Evolutionary conservation across 78 protist genomes (phyloP).

Genomic region (Acrasis kona): DNA sequence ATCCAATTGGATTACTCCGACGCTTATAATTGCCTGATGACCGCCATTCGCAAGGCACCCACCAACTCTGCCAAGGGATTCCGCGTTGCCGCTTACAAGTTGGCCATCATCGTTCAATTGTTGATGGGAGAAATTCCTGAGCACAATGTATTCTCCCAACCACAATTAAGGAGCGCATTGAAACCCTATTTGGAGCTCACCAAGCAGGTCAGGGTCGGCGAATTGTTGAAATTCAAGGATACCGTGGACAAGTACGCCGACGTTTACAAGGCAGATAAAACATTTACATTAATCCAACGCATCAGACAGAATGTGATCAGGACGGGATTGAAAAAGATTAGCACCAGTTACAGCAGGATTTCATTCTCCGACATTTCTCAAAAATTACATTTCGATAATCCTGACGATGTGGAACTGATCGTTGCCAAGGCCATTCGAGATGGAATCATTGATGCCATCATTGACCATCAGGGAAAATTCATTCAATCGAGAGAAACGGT

Average conservation of each 20-base stretch:
- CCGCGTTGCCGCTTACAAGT: slow-evolving; percentile 58
- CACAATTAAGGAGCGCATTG: slow-evolving; percentile 41
- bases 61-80: slow-evolving; percentile 80
- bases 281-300: slow-evolving; percentile 55
- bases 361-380: slow-evolving; percentile 56
- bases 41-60: slow-evolving; percentile 92
- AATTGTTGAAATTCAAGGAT: slow-evolving; percentile 49
- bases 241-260: slow-evolving; percentile 31
- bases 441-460: slow-evolving; percentile 75
- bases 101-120: slow-evolving; percentile 71
- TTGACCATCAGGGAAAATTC: slow-evolving; percentile 62
- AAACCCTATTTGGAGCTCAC: slow-evolving; percentile 74
- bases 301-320: slow-evolving; percentile 89
- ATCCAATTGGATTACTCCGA: slow-evolving; percentile 84
- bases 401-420: slow-evolving; percentile 81
- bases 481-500: slow-evolving; percentile 49
- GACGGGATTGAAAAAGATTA: slow-evolving; percentile 80
- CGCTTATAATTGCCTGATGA: slow-evolving; percentile 40
- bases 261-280: slow-evolving; percentile 60
- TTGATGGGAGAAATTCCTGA: slow-evolving; percentile 93
- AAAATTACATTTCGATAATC: slow-evolving; percentile 69
- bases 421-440: slow-evolving; percentile 89
- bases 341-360: slow-evolving; percentile 70
- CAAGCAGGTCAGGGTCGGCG: slow-evolving; percentile 80
- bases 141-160: slow-evolving; percentile 51